Base-by-base conservation (phyloP, 805 yeast species). In the Cyberlindnera mycetangii region DNA sequence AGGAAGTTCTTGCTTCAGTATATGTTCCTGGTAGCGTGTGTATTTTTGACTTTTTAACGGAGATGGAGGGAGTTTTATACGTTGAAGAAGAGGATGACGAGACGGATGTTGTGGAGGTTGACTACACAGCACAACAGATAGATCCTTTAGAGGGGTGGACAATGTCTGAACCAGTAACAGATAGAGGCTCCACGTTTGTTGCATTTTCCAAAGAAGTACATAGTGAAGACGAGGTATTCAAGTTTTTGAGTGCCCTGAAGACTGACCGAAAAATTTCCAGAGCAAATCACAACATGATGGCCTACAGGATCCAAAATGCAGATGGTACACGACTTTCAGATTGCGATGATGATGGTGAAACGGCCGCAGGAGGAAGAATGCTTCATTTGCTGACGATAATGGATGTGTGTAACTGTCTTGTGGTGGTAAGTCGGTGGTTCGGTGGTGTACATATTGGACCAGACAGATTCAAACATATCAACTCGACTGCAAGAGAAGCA, bases 281-380 rank as follows among this genome's bases (percentile, higher is more conserved):
- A 49, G 83, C 97, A 0, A 62, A 75, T 1, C 98, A 92, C 64
- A 83, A 83, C 49, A 93, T 93, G 82, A 76, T 81, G 14, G 93
- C 96, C 0, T 90, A 92, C 84, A 69, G 98, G 50, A 83, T 93
- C 3, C 71, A 72, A 44, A 69, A 71, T 16, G 34, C 40, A 4
- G 56, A 66, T 21, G 87, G 82, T 0, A 75, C 79, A 0, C 71
- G 75, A 30, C 75, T 72, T 38, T 93, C 87, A 55, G 97, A 93
- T 55, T 89, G 87, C 55, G 97, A 93, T 59, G 98, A 93, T 62
- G 99, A 92, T 60, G 99, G 99, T 3, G 99, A 93, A 60, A 75
- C 95, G 0, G 98, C 98, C 1, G 96, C 98, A 1, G 99, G 99
- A 9, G 80, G 90, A 5, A 69, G 97, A 46, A 68, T 90, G 72